Evolutionary conservation across 2,329 filamentous ascomycete genomes (phyloP), one percentile per base, ranked within the genome.

Genomic region (Monilinia vaccinii-corymbosi): DNA sequence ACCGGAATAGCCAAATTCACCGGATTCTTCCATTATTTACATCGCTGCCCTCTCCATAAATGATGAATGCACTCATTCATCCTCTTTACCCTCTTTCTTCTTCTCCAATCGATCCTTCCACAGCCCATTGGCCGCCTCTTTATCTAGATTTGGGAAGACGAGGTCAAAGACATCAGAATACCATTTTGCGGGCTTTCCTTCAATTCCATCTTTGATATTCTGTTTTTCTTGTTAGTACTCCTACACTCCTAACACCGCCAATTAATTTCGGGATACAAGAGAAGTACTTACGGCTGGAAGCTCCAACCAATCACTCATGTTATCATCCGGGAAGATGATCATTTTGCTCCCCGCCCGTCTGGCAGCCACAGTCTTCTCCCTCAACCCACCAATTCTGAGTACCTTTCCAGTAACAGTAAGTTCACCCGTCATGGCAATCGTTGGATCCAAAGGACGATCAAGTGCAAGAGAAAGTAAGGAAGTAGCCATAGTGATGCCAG

Each of bases 401-500:
- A 99, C 93, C 77, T 99, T 99, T 58, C 94, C 94, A 1, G 94
- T 99, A 56, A 99, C 85, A 1, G 95, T 99, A 65, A 99, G 79
- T 75, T 99, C 94, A 64, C 94, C 94, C 1, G 94, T 99, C 94
- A 99, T 99, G 61, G 95, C 93, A 67, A 97, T 86, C 0, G 89
- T 91, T 8, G 93, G 90, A 70, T 91, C 81, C 53, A 99, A 80
- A 18, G 87, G 81, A 49, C 82, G 81, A 66, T 96, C 84, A 44
- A 97, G 77, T 10, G 91, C 93, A 63, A 99, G 78, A 56, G 88
- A 93, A 55, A 99, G 79, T 68, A 99, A 76, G 61, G 89, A 91
- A 8, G 91, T 96, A n/a, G 94, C 88, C 94, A 99, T 99, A 8
- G 94, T 99, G 70, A 99, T 94, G 72, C 94, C 94, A 23, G 94